A percentile compares a stretch with the other conserved stretches of the same genome.
Conservation (phyloP, 176 grass and related monocot genomes). For the maize (Zea mays) region Zm-B73-REFERENCE-NAM-5.0 NC_050100.1:133915001-133915500, state of each 20-base stretch:
- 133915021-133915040: constrained; percentile 57
- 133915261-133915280: no score
- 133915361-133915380: neutral
- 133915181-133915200: constrained; percentile 51
- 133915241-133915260: constrained; percentile 22
- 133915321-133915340: neutral
- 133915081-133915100: constrained; percentile 26
- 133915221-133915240: constrained; percentile 61
- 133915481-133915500: constrained; percentile 5
- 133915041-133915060: constrained; percentile 46
- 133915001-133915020: constrained; percentile 65
- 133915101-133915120: constrained; percentile 51
- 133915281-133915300: no score
- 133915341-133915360: neutral
- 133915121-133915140: constrained; percentile 48
- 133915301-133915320: no score
- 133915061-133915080: constrained; percentile 45
- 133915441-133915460: constrained; percentile 22
- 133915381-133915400: neutral
- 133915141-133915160: constrained; percentile 53
- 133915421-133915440: neutral
- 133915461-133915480: constrained; percentile 21
- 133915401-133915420: neutral
- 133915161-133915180: constrained; percentile 48
- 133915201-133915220: constrained; percentile 51